Base-by-base conservation (phyloP, 2,329 filamentous ascomycete species). In the Gyromitra esculenta region DNA sequence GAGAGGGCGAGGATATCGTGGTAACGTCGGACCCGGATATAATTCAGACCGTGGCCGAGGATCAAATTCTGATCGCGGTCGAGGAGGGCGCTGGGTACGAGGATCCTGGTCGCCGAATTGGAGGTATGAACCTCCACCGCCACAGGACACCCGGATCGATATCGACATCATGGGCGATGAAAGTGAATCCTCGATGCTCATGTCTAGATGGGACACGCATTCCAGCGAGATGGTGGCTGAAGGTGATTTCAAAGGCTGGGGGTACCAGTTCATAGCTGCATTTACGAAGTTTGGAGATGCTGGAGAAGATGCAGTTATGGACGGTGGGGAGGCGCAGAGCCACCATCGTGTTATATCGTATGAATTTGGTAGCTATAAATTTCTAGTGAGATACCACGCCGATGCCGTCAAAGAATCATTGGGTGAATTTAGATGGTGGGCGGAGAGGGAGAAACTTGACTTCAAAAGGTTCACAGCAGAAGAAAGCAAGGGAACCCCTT, bases 121-220 rank as follows among this genome's bases (percentile, higher is more conserved):
- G 7, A 41, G 2, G 9, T 73, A n/a, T 13, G 41, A 11, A 31
- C 70, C 60, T 9, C 52, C 15, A 11, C 50, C 43, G 31, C 41
- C 54, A n/a, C 39, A 50, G n/a, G 75, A 77, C 11, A 57, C 39
- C 11, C 64, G 75, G 1, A 77, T 77, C 21, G 75, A 77, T 15
- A 50, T 77, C 37, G 71, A 77, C 25, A 68, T 77, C 41, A 56
- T 77, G 18, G 72, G 65, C 3, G 39, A 39, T 8, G 35, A 35
- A 43, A 35, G n/a, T 7, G 48, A 45, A 31, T n/a, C 68, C 41
- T 70, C 63, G 6, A 60, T 77, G 50, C 50, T 77, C 15, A 35
- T 77, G 9, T 75, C 75, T 1, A 67, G 75, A 37, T 77, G 75
- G 75, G 75, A 77, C 7, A 64, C 75, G 21, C 45, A 65, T 7